Evolutionary conservation across 2,329 filamentous ascomycete genomes (phyloP).

Genomic region (Zymoseptoria brevis): DNA sequence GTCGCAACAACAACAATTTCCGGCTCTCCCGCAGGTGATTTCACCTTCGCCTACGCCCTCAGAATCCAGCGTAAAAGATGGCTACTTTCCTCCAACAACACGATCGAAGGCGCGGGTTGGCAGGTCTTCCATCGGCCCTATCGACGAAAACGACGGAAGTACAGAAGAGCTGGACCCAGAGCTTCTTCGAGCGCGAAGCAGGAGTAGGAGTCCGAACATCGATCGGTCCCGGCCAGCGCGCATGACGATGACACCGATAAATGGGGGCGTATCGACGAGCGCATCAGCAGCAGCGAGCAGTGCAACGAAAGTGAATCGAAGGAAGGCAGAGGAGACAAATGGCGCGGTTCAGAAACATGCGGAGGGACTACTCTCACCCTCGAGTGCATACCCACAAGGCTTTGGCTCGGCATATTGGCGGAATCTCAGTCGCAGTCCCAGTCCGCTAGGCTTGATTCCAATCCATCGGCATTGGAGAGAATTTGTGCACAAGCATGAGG

Average conservation of each 20-base stretch:
- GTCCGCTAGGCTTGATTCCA: slow-evolving; percentile 85
- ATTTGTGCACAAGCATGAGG: slow-evolving; percentile 90
- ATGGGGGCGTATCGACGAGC: slow-evolving; percentile 18
- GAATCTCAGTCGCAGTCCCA: slow-evolving; percentile 83
- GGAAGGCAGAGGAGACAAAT: slow-evolving; percentile 27
- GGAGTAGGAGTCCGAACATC: slow-evolving; percentile 61
- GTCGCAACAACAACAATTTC: slow-evolving; percentile 49
- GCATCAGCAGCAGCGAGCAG: slow-evolving; percentile 8
- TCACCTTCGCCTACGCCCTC: slow-evolving; percentile 76
- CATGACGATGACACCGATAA: slow-evolving; percentile 14
- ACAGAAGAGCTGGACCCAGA: slow-evolving; percentile 41
- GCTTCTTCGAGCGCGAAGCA: slow-evolving; percentile 52
- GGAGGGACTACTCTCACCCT: slow-evolving; percentile 26
- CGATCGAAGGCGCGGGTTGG: slow-evolving; percentile 63
- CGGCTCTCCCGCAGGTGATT: slow-evolving; percentile 77
- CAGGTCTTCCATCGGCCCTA: slow-evolving; percentile 47
- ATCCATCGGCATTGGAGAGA: slow-evolving; percentile 87
- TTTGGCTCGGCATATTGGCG: slow-evolving; percentile 72
- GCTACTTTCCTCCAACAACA: slow-evolving; percentile 67
- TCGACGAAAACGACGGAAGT: slow-evolving; percentile 47
- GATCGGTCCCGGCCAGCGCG: slow-evolving; percentile 17
- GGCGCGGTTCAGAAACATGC: slow-evolving; percentile 16
- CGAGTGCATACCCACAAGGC: slow-evolving; percentile 38
- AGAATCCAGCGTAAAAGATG: slow-evolving; percentile 47
- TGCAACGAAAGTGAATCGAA: slow-evolving; percentile 16